These are phyloP conservation scores for Kurtzmaniella natalensis DNA, from an alignment of 1,139 yeast genomes.

Conservation along the genomic window DNA sequence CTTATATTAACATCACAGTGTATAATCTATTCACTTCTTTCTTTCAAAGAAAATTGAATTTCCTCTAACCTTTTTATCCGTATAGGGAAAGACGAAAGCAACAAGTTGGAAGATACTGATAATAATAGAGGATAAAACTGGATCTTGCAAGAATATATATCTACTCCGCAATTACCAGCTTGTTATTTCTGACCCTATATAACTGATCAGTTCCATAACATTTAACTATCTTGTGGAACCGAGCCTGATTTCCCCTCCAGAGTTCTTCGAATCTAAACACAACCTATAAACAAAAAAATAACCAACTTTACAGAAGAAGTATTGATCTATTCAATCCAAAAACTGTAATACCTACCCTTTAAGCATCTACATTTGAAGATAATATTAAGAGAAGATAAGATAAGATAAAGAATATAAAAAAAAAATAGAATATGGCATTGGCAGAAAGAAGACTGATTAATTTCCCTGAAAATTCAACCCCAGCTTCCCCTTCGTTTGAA, in stretches of 20 bases:
- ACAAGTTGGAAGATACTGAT: slow-evolving; percentile 3
- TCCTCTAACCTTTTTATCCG: slow-evolving; percentile 1
- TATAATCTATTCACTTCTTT: background rate
- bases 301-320: no score
- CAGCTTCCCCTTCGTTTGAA: slow-evolving; percentile 45
- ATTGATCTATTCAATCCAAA: no score
- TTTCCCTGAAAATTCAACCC: slow-evolving; percentile 30
- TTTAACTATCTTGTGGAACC: slow-evolving; percentile 6
- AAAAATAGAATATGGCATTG: slow-evolving; percentile 48
- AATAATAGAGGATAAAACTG: slow-evolving; percentile 1
- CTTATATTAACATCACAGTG: background rate
- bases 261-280: background rate
- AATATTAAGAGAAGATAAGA: no score
- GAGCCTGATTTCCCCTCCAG: slow-evolving; percentile 4
- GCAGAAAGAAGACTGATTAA: slow-evolving; percentile 57
- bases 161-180: background rate
- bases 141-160: background rate
- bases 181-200: slow-evolving; percentile 8
- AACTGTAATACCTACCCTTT: no score
- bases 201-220: slow-evolving; percentile 4
- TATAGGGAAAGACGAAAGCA: slow-evolving; percentile 4
- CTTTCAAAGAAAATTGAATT: background rate
- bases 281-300: background rate
- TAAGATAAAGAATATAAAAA: no score
- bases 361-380: no score